phyloP scores from a whole-genome alignment of 2,329 filamentous ascomycete genomes.

The Colletotrichum sp. region DNA sequence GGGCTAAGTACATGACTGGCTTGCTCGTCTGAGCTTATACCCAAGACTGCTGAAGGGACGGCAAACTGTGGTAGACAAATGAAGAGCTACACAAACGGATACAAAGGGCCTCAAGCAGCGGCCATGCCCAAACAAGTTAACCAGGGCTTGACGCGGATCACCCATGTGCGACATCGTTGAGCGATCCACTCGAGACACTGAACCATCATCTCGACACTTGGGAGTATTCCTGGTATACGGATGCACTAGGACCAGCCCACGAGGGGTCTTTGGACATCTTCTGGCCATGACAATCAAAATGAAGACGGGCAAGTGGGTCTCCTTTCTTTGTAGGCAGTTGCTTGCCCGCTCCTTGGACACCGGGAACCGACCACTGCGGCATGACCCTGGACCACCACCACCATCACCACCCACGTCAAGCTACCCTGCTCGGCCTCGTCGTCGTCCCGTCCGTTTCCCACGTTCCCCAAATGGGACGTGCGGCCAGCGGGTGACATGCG shows the following conservation, averaged over 20 bases:
- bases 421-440: constrained; percentile 1
- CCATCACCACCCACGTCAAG: constrained; percentile 1
- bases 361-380: not conserved
- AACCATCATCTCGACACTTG: constrained; percentile 12
- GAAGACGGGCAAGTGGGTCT: not conserved
- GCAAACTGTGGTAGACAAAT: not conserved
- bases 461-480: constrained; percentile 3
- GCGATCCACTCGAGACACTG: constrained; percentile 7
- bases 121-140: constrained; percentile 15
- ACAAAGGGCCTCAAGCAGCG: not conserved
- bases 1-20: not conserved
- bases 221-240: not conserved
- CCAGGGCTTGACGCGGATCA: constrained; percentile 11
- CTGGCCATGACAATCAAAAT: not conserved
- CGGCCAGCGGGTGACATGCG: constrained; percentile 5
- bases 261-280: constrained; percentile 3
- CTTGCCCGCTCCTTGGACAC: not conserved
- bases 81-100: not conserved
- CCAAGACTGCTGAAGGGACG: not conserved
- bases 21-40: not conserved
- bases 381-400: not conserved
- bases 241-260: constrained; percentile 2
- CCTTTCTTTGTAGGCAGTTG: not conserved
- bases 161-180: constrained; percentile 21
- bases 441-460: constrained; percentile 4